These are phyloP conservation scores for Ampelocalamus luodianensis DNA, from an alignment of 176 grass and related monocot genomes.

Conservation along the genomic window DNA sequence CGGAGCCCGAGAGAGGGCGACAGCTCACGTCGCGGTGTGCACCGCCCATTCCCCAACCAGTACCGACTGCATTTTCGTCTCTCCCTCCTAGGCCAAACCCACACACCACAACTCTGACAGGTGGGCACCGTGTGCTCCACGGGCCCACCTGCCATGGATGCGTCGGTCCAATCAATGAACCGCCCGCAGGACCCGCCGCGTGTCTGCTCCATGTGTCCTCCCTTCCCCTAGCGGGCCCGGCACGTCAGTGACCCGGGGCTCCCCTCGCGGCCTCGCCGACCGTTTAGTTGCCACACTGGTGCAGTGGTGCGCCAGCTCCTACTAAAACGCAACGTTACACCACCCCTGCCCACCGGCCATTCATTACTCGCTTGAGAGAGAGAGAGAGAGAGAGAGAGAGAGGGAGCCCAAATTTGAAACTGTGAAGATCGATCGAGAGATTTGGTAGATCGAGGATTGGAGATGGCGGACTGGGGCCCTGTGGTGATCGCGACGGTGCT, in stretches of 20 bases:
- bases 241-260: background rate
- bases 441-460: background rate
- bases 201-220: background rate
- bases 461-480: constrained; percentile 76
- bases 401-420: background rate
- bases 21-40: background rate
- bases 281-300: background rate
- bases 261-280: background rate
- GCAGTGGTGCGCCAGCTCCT: background rate
- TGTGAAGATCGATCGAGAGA: background rate
- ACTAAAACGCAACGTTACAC: constrained; percentile 8
- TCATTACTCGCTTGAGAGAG: background rate
- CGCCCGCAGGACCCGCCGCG: background rate
- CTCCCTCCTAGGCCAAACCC: rapidly evolving
- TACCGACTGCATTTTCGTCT: too few species aligned
- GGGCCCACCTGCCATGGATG: background rate
- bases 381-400: too few species aligned
- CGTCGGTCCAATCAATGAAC: background rate
- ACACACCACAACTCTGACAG: background rate
- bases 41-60: too few species aligned
- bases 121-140: background rate
- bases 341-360: background rate
- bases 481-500: constrained; percentile 71
- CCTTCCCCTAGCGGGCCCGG: background rate
- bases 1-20: background rate